A percentile compares a stretch with the other conserved stretches of the same genome.
These are phyloP conservation scores for Talaromyces sp. DNA, from an alignment of 2,329 filamentous ascomycete species.

Conservation along the genomic window DNA sequence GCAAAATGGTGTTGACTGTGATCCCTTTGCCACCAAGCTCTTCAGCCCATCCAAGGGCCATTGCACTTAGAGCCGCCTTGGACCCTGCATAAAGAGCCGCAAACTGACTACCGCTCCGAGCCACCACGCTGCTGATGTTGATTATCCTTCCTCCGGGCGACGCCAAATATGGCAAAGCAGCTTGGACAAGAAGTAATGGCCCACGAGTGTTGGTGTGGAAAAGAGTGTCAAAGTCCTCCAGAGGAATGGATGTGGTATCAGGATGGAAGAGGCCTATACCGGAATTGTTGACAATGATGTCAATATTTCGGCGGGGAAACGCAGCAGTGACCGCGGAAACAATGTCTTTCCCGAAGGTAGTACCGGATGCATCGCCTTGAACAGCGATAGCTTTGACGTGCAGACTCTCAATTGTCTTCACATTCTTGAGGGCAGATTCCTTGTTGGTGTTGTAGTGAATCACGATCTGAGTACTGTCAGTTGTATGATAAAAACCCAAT, in stretches of 20 bases:
- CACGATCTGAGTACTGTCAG: neutral
- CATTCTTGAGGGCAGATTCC: neutral
- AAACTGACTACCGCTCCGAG: conserved; percentile 13
- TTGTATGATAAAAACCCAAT: neutral
- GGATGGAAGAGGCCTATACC: conserved; percentile 7
- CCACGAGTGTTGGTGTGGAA: conserved; percentile 1
- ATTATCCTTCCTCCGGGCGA: conserved; percentile 3
- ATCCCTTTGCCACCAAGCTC: neutral
- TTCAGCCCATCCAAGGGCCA: neutral
- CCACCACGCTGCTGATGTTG: conserved; percentile 13
- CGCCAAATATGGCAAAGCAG: neutral
- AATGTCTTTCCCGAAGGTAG: conserved; percentile 2
- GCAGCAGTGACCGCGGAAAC: conserved; percentile 13
- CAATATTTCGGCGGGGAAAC: conserved; percentile 13
- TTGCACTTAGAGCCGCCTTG: neutral
- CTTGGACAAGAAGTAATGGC: conserved; percentile 1
- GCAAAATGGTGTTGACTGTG: neutral
- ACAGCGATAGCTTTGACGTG: neutral
- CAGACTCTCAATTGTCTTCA: neutral
- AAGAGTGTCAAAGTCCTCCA: conserved; percentile 2
- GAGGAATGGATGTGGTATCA: conserved; percentile 10
- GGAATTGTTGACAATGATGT: conserved; percentile 18
- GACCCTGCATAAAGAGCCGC: neutral
- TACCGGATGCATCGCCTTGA: neutral
- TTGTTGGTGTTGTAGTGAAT: conserved; percentile 1